phyloP scores from a whole-genome alignment of 805 yeast species.

The Candida ascalaphidarum region DNA sequence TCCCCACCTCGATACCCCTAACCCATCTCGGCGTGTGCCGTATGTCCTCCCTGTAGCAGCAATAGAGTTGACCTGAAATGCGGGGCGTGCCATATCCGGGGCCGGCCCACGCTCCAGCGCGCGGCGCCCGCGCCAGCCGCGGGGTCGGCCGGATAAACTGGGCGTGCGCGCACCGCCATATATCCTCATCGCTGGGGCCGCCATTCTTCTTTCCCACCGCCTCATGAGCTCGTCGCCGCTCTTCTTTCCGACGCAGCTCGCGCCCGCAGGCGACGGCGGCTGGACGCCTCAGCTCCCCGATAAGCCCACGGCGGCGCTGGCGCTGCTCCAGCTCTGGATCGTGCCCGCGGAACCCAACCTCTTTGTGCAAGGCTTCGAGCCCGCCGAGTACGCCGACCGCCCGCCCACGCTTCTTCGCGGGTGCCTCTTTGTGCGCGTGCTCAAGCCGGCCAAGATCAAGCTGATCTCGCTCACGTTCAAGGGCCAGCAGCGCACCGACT shows the following conservation, averaged over 20 bases:
- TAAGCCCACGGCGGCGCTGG: conserved; percentile 52
- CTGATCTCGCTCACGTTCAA: conserved; percentile 50
- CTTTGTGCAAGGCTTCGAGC: conserved; percentile 75
- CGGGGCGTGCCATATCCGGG: no score
- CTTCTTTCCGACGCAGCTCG: conserved; percentile 14
- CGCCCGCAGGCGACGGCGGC: conserved; percentile 3
- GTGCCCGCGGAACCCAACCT: conserved; percentile 74
- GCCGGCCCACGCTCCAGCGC: no score
- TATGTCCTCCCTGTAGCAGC: no score
- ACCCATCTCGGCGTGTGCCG: no score
- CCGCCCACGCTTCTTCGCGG: conserved; percentile 84
- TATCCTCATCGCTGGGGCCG: no score
- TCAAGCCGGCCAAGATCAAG: conserved; percentile 67
- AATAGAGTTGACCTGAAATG: no score
- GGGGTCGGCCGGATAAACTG: no score
- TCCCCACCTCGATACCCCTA: no score
- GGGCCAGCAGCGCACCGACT: conserved; percentile 74
- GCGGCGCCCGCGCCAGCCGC: no score
- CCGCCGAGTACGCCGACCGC: conserved; percentile 50
- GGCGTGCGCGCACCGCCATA: no score
- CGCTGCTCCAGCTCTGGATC: conserved; percentile 61
- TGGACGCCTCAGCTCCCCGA: conserved; percentile 31
- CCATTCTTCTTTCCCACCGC: no score
- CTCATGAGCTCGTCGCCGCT: no score
- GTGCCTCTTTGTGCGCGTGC: conserved; percentile 56